A percentile compares a stretch with the other conserved stretches of the same genome.
Conservation (phyloP, 352 stramenopile genomes). For the Phytophthora megakarya region DNA sequence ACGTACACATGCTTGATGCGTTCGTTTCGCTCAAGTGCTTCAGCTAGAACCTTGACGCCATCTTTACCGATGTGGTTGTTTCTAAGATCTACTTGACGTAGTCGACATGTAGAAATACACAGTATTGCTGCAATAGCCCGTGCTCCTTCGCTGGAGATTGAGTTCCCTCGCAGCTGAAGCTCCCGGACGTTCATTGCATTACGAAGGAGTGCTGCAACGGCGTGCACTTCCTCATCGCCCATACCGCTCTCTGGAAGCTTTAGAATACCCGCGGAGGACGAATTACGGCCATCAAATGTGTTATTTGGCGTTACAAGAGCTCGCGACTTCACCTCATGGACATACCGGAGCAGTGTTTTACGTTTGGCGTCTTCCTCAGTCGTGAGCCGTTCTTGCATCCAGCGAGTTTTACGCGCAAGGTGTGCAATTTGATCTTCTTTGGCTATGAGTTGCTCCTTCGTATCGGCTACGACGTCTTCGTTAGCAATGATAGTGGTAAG, state of each 20-base stretch:
- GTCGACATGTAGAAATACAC: constrained; percentile 61
- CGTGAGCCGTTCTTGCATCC: constrained; percentile 85
- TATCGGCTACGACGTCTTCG: constrained; percentile 73
- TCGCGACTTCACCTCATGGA: constrained; percentile 93
- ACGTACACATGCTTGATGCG: constrained; percentile 96
- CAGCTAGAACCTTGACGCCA: constrained; percentile 93
- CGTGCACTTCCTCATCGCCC: constrained; percentile 96
- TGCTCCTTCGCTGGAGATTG: constrained; percentile 92
- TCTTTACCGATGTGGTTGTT: constrained; percentile 91
- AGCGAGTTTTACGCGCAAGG: constrained; percentile 66
- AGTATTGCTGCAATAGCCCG: constrained; percentile 93
- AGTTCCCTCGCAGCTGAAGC: constrained; percentile 92
- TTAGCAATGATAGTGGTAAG: constrained; percentile 70
- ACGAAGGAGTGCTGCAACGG: constrained; percentile 92
- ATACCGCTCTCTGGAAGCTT: constrained; percentile 91
- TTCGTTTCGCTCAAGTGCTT: constrained; percentile 93
- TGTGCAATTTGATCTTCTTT: constrained; percentile 88
- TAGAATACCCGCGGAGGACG: constrained; percentile 33
- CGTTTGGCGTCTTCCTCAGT: constrained; percentile 96
- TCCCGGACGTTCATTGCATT: constrained; percentile 92
- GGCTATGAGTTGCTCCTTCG: constrained; percentile 50
- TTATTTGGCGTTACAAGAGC: constrained; percentile 24
- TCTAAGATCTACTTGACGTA: constrained; percentile 92
- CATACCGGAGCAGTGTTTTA: constrained; percentile 94
- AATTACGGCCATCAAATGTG: constrained; percentile 8